Percentiles rank a stretch among this genome's conserved stretches.
These are phyloP conservation scores for Coprinopsis strossmayeri DNA, from an alignment of 768 basidiomycete species.

Conservation along the genomic window DNA sequence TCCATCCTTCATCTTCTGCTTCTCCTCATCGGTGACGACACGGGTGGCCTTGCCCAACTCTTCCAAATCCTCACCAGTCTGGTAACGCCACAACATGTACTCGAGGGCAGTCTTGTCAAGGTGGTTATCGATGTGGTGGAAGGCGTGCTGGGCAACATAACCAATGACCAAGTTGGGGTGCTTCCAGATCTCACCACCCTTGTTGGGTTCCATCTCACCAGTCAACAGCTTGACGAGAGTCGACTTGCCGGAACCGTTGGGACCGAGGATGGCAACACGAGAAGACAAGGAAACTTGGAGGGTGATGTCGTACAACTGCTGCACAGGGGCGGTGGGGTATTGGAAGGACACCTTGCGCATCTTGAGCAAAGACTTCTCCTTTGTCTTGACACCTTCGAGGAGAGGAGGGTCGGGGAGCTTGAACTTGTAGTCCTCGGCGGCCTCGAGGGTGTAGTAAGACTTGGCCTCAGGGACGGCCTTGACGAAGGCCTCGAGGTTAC, in stretches of 20 bases:
- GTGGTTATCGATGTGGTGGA: constrained; percentile 99
- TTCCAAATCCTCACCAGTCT: constrained; percentile 98
- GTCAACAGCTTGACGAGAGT: constrained; percentile 96
- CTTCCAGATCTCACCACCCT: constrained; percentile 97
- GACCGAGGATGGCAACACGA: constrained; percentile 96
- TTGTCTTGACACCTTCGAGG: constrained; percentile 99
- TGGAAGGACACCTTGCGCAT: constrained; percentile 98
- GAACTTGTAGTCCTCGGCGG: constrained; percentile 96
- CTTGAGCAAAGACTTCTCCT: constrained; percentile 95
- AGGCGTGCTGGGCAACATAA: constrained; percentile 98
- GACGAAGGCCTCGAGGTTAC: constrained; percentile 93
- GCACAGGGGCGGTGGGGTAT: constrained; percentile 79
- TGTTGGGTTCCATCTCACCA: constrained; percentile 94
- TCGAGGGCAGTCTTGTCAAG: constrained; percentile 98
- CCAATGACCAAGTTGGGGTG: constrained; percentile 99
- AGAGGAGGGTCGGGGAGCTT: constrained; percentile 96
- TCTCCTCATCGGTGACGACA: constrained; percentile 81
- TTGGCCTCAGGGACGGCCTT: constrained; percentile 93
- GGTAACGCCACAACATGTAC: constrained; percentile 99
- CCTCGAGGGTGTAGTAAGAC: constrained; percentile 95
- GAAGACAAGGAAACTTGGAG: constrained; percentile 97
- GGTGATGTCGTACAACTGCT: constrained; percentile 91
- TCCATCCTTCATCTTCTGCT: constrained; percentile 96
- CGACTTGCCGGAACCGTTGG: constrained; percentile 98
- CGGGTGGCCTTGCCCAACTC: constrained; percentile 91